Percentiles rank a stretch among this genome's conserved stretches.
phyloP scores from a whole-genome alignment of 495 filamentous ascomycete species.

The Xylaria palmicola region DNA sequence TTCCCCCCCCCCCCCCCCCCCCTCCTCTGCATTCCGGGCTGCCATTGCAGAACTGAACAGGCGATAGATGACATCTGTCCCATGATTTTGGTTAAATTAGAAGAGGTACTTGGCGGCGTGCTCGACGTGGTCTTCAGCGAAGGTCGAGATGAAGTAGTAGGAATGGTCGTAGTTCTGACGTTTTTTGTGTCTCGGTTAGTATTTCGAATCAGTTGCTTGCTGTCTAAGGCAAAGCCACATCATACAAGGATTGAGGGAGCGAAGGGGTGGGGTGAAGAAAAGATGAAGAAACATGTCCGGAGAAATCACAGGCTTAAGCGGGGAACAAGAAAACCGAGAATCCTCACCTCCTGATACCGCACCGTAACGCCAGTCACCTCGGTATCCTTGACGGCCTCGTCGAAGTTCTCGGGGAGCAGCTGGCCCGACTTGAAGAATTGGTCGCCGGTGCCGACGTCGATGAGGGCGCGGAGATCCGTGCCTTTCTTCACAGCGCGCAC shows the following conservation, averaged over 20 bases:
- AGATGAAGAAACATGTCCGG: background rate
- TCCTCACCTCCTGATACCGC: conserved; percentile 71
- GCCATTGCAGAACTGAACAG: too few relatives aligned
- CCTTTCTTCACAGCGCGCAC: conserved; percentile 61
- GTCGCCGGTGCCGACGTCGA: conserved; percentile 91
- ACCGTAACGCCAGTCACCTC: conserved; percentile 66
- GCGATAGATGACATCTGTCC: too few relatives aligned
- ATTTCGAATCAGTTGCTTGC: too few relatives aligned
- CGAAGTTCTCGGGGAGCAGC: conserved; percentile 90
- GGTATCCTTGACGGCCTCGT: conserved; percentile 69
- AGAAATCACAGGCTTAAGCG: too few relatives aligned
- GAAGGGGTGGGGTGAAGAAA: too few relatives aligned
- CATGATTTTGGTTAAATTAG: background rate
- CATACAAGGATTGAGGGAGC: too few relatives aligned
- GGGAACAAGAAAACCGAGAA: background rate
- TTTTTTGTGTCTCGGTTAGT: background rate
- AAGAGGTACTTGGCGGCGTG: conserved; percentile 82
- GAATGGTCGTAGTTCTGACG: conserved; percentile 86
- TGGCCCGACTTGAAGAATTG: conserved; percentile 94
- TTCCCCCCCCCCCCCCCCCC: too few relatives aligned
- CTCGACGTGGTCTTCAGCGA: conserved; percentile 85
- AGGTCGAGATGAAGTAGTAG: conserved; percentile 89
- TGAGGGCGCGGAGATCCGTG: conserved; percentile 63
- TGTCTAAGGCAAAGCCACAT: too few relatives aligned
- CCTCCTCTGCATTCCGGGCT: too few relatives aligned